A percentile compares a stretch with the other conserved stretches of the same genome.
Evolutionary conservation across 345 rosid species (phyloP).

Genomic region (Linum lewisii): DNA sequence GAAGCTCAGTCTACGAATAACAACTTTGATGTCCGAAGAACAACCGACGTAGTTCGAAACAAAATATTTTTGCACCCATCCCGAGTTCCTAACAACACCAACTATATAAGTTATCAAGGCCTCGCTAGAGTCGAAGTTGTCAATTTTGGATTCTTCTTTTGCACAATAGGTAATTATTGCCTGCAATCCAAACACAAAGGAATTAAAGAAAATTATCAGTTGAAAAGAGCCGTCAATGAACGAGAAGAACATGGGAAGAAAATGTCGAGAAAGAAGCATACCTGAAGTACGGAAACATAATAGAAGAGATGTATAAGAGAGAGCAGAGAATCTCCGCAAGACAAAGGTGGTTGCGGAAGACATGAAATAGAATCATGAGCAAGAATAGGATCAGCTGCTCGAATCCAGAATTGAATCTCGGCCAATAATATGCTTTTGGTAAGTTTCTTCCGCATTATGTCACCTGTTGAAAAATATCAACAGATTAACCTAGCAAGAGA

Average conservation of each 20-base stretch:
- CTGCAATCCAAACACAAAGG: constrained; percentile 39
- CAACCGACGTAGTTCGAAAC: constrained; percentile 37
- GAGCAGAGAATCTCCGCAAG: constrained; percentile 62
- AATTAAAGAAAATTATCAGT: constrained; percentile 15
- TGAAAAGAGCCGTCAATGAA: not conserved
- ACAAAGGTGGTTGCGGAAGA: constrained; percentile 75
- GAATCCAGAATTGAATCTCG: constrained; percentile 57
- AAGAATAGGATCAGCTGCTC: constrained; percentile 74
- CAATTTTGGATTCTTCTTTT: constrained; percentile 20
- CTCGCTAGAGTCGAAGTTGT: constrained; percentile 25
- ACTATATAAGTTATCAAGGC: constrained; percentile 45
- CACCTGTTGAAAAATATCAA: constrained; percentile 34
- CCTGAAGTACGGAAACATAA: constrained; percentile 69
- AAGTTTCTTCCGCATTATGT: constrained; percentile 30
- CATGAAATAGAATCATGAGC: constrained; percentile 86
- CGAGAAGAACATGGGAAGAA: too few relatives aligned
- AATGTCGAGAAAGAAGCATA: constrained; percentile 19
- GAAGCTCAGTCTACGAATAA: constrained; percentile 50
- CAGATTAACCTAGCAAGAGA: not conserved
- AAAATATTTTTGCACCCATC: constrained; percentile 38
- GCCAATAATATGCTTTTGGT: constrained; percentile 32
- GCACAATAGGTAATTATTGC: constrained; percentile 45
- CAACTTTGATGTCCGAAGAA: constrained; percentile 36
- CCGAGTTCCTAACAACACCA: constrained; percentile 37
- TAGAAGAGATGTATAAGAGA: constrained; percentile 82